phyloP scores from a whole-genome alignment of 2,329 filamentous ascomycete genomes.

The Trichoderma lentiforme region DNA sequence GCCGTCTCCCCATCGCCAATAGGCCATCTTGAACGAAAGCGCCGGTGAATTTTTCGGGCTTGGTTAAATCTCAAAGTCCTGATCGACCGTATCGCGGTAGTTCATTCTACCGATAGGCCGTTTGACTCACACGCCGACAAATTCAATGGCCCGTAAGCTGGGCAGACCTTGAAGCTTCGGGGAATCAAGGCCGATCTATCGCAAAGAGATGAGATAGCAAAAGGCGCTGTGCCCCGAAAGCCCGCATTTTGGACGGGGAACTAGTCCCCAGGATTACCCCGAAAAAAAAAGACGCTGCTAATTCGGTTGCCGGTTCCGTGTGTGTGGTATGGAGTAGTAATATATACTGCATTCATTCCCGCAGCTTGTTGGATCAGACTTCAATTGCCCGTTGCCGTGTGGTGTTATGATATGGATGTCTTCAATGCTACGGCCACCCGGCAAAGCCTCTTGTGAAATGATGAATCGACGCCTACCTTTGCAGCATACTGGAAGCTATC shows the following conservation, averaged over 20 bases:
- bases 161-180: neutral
- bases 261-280: neutral
- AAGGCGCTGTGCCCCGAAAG: neutral
- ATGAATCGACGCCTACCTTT: neutral
- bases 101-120: neutral
- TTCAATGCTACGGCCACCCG: neutral
- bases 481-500: neutral
- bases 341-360: neutral
- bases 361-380: neutral
- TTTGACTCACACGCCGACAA: constrained; percentile 4
- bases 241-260: neutral
- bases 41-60: neutral
- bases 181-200: neutral
- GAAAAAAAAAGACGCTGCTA: neutral
- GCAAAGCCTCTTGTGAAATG: neutral
- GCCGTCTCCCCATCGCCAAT: neutral
- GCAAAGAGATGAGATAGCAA: neutral
- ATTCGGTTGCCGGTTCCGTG: neutral
- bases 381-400: neutral
- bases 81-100: neutral
- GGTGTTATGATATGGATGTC: neutral
- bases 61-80: neutral
- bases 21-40: neutral
- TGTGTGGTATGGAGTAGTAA: neutral
- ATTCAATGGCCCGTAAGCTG: neutral